A percentile compares a stretch with the other conserved stretches of the same genome.
Conservation (phyloP, 2,329 filamentous ascomycete genomes). For the Nothophoma quercina region DNA sequence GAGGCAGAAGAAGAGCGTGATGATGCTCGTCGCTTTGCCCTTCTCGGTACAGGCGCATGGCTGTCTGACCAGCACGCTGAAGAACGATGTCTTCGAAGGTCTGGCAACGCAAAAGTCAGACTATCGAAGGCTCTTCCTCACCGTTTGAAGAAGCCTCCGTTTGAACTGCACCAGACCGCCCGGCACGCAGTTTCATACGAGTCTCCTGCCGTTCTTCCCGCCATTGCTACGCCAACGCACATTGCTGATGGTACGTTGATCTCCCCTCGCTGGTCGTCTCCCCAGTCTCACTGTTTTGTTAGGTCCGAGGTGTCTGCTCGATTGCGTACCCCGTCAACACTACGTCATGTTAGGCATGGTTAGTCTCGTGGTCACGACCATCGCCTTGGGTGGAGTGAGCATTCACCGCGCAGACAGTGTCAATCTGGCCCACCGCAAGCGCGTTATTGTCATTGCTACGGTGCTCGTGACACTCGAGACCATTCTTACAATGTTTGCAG, state of each 20-base stretch:
- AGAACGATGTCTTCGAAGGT: slow-evolving; percentile 20
- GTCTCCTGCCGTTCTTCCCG: slow-evolving; percentile 11
- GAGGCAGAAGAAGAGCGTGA: slow-evolving; percentile 29
- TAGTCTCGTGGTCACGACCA: slow-evolving; percentile 22
- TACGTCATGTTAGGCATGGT: slow-evolving; percentile 20
- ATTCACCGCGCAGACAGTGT: slow-evolving; percentile 27
- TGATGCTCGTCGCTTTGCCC: slow-evolving; percentile 4
- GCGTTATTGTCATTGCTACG: slow-evolving; percentile 30
- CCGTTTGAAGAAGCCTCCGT: slow-evolving; percentile 32
- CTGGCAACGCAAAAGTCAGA: slow-evolving; percentile 21
- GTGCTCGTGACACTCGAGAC: slow-evolving; percentile 27
- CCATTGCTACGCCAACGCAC: not conserved
- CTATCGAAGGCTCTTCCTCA: slow-evolving; percentile 2
- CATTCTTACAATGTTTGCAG: slow-evolving; percentile 29
- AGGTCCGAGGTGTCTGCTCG: not conserved
- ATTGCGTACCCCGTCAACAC: slow-evolving; percentile 12
- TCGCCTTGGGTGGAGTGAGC: slow-evolving; percentile 17
- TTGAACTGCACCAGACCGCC: slow-evolving; percentile 10
- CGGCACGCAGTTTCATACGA: slow-evolving; percentile 2
- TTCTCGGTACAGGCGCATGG: slow-evolving; percentile 33
- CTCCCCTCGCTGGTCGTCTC: not conserved
- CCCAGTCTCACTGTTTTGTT: slow-evolving; percentile 13
- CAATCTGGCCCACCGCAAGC: slow-evolving; percentile 27
- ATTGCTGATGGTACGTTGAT: not conserved
- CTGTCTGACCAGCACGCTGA: slow-evolving; percentile 9